Conservation (phyloP, 129 eudicot genomes). For the Pseudognaphalium luteoalbum region DNA sequence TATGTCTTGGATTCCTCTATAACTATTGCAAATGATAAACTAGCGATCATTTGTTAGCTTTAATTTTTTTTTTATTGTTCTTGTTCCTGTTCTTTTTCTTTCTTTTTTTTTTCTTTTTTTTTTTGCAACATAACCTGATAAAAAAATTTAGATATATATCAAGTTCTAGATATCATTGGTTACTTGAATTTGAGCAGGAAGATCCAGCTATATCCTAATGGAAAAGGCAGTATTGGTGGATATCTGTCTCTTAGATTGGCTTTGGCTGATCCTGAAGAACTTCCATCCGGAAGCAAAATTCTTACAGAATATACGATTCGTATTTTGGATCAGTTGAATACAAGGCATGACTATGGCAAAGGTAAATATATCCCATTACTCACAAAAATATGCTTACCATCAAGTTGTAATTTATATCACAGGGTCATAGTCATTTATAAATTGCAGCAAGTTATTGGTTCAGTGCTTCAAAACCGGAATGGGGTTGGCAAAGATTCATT, state of each 20-base stretch:
- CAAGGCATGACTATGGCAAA: conserved; percentile 39
- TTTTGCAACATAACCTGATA: not conserved
- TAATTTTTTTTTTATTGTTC: too few relatives aligned
- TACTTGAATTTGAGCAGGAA: conserved; percentile 41
- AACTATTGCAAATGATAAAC: not conserved
- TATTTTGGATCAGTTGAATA: conserved; percentile 47
- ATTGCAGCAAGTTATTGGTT: conserved; percentile 64
- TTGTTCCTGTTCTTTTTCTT: too few relatives aligned
- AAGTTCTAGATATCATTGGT: not conserved
- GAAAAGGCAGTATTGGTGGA: conserved; percentile 45
- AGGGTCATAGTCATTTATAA: not conserved
- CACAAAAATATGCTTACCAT: not conserved
- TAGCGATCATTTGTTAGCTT: not conserved
- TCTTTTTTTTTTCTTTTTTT: too few relatives aligned
- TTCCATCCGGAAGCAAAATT: conserved; percentile 42
- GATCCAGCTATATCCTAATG: conserved; percentile 44
- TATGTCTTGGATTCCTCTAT: too few relatives aligned
- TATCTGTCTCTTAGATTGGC: conserved; percentile 41
- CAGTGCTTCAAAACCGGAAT: conserved; percentile 35
- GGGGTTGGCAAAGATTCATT: conserved; percentile 55
- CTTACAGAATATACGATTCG: conserved; percentile 51
- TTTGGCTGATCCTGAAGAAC: conserved; percentile 46
- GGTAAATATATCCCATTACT: conserved; percentile 23
- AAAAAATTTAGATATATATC: not conserved
- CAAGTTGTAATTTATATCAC: not conserved